Conservation (phyloP, 805 yeast genomes). For the Candida xiaguanensis region DNA sequence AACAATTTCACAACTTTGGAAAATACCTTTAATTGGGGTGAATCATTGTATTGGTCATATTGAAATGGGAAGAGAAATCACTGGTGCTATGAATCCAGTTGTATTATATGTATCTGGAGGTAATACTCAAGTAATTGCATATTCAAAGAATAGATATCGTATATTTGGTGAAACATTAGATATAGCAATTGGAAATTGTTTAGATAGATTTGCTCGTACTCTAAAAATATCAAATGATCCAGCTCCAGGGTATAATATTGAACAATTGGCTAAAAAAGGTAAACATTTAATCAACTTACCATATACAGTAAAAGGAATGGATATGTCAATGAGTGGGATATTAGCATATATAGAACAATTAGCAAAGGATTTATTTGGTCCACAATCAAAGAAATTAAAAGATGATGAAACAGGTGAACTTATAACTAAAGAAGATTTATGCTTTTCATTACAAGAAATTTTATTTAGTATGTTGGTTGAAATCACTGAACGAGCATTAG, state of each 20-base stretch:
- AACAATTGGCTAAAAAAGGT: conserved; percentile 80
- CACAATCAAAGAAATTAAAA: conserved; percentile 35
- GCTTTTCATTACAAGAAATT: conserved; percentile 90
- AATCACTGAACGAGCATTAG: conserved; percentile 97
- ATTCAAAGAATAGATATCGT: conserved; percentile 87
- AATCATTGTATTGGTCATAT: conserved; percentile 98
- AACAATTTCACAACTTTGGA: conserved; percentile 75
- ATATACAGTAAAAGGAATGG: conserved; percentile 98
- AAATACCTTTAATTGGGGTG: conserved; percentile 85
- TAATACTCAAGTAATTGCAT: conserved; percentile 96
- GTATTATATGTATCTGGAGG: conserved; percentile 98
- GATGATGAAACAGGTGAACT: conserved; percentile 44
- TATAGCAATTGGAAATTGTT: conserved; percentile 95
- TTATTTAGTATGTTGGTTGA: conserved; percentile 95
- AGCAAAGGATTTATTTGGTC: conserved; percentile 66
- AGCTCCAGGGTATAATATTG: conserved; percentile 96
- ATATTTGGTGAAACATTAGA: conserved; percentile 99
- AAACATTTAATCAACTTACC: conserved; percentile 71
- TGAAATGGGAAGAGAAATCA: conserved; percentile 98
- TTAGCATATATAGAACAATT: conserved; percentile 78
- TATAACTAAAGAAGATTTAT: conserved; percentile 80
- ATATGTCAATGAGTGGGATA: conserved; percentile 93
- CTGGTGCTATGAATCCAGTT: conserved; percentile 97
- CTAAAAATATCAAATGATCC: conserved; percentile 87
- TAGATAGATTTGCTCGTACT: conserved; percentile 93